These are phyloP conservation scores for Cephalotrichum gorgonifer DNA, from an alignment of 2,329 filamentous ascomycete species.

Conservation along the genomic window DNA sequence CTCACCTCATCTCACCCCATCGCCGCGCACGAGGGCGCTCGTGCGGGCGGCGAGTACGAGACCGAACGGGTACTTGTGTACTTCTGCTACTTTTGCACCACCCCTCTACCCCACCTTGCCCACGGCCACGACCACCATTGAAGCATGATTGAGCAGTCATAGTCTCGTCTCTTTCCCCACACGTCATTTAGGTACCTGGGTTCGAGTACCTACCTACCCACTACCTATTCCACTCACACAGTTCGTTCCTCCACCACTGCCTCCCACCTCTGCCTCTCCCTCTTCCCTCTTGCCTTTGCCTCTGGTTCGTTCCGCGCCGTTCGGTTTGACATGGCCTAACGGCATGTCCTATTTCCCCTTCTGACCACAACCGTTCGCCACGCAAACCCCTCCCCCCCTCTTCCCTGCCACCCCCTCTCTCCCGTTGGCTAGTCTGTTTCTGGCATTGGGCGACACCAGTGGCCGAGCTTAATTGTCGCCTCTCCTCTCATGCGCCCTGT, in stretches of 20 bases:
- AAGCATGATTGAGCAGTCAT: no score
- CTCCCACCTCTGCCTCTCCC: no score
- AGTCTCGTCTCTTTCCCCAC: neutral
- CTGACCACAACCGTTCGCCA: neutral
- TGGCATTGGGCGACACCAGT: neutral
- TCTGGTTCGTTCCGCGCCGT: neutral
- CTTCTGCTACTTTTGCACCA: neutral
- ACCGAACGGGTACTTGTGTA: no score
- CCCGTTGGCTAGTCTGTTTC: neutral
- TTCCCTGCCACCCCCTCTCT: neutral
- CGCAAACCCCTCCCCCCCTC: neutral
- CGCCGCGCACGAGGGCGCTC: no score
- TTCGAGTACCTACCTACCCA: no score
- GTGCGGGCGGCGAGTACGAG: no score
- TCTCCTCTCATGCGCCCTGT: neutral
- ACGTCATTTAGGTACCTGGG: neutral
- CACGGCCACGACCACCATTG: no score
- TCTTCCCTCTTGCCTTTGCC: no score
- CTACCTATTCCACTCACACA: no score
- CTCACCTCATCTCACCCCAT: neutral
- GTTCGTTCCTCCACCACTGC: no score
- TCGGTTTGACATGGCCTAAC: neutral
- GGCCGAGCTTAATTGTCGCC: constrained; percentile 4
- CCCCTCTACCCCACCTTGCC: neutral
- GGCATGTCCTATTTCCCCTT: neutral